These are phyloP conservation scores for Artemisia argyi DNA, from an alignment of 129 eudicot species.

Conservation along the genomic window DNA sequence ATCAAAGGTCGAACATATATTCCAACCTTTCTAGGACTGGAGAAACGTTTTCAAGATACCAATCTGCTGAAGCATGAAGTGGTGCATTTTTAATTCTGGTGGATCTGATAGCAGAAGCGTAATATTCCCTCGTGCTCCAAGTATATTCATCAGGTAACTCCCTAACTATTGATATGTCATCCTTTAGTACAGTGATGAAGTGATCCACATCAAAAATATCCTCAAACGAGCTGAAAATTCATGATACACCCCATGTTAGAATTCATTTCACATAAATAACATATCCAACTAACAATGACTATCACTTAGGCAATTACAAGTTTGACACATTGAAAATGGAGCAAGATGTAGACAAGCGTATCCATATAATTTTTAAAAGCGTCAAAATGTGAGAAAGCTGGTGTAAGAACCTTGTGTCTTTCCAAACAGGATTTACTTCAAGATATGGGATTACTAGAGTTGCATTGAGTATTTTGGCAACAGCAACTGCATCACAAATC, in stretches of 20 bases:
- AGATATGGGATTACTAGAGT: constrained; percentile 91
- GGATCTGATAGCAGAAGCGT: constrained; percentile 80
- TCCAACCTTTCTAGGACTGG: constrained; percentile 83
- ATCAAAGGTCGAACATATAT: constrained; percentile 3
- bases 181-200: constrained; percentile 72
- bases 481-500: constrained; percentile 99
- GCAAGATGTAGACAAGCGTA: no score
- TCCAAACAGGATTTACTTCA: constrained; percentile 96
- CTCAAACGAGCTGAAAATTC: constrained; percentile 62
- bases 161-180: constrained; percentile 69
- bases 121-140: constrained; percentile 98
- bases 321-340: constrained; percentile 9
- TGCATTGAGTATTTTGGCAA: constrained; percentile 87
- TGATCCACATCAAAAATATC: constrained; percentile 94
- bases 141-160: constrained; percentile 78
- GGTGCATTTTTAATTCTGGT: constrained; percentile 91
- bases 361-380: no score
- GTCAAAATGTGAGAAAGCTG: no score
- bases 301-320: constrained; percentile 11
- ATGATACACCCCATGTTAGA: neutral
- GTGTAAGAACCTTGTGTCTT: constrained; percentile 76
- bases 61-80: constrained; percentile 91
- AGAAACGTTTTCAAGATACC: constrained; percentile 77
- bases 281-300: neutral
- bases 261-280: neutral